Percentiles rank a stretch among this genome's conserved stretches.
Conservation (phyloP, 257 asterid species). For the Nicotiana attenuata region DNA sequence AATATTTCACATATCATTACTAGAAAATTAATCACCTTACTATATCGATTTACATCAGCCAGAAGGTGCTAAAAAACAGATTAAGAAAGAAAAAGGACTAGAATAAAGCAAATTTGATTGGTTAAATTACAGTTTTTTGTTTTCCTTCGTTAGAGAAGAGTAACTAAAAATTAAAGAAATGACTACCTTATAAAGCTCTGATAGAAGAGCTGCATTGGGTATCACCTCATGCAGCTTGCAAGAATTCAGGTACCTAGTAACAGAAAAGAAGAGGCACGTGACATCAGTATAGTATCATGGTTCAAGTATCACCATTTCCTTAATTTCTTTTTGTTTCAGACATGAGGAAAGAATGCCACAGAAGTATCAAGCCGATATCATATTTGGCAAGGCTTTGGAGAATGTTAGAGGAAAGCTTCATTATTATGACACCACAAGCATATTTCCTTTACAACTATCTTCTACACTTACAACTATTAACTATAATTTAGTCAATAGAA, state of each 20-base stretch:
- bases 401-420: background rate
- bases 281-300: background rate
- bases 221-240: constrained; percentile 20
- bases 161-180: background rate
- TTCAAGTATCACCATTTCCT: background rate
- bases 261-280: background rate
- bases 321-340: background rate
- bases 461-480: background rate
- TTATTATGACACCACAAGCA: background rate
- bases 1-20: background rate
- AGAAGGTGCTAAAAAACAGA: background rate
- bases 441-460: background rate
- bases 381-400: background rate
- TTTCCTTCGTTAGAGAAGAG: background rate
- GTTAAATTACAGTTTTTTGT: background rate
- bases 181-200: constrained; percentile 25
- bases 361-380: background rate
- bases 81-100: background rate
- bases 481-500: background rate
- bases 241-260: constrained; percentile 22
- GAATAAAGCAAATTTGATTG: background rate
- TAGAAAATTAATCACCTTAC: background rate
- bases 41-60: background rate
- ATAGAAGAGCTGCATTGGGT: constrained; percentile 13
- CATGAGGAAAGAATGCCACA: background rate